Conservation (phyloP, 345 rosid species). For the Turritis glabra region DNA sequence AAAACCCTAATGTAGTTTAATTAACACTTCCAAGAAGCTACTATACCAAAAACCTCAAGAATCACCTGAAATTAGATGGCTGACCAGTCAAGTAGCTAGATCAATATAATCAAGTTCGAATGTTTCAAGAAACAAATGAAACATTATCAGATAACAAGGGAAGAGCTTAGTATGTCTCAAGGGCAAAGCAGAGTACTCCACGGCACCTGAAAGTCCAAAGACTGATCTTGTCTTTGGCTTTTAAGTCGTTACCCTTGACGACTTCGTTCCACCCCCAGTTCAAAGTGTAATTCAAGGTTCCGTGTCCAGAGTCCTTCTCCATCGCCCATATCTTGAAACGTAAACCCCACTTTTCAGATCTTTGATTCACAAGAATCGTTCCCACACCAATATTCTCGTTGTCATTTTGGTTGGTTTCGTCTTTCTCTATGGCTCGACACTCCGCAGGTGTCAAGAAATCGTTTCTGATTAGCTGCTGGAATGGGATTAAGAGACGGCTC, state of each 20-base stretch:
- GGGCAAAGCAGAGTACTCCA: not conserved
- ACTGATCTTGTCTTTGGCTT: not conserved
- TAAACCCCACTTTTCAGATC: not conserved
- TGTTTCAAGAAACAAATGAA: too few species aligned
- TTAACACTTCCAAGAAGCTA: not conserved
- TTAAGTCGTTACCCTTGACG: not conserved
- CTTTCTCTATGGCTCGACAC: not conserved
- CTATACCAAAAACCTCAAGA: not conserved
- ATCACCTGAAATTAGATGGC: too few species aligned
- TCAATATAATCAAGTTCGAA: too few species aligned
- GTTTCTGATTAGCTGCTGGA: not conserved
- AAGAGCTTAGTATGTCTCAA: too few species aligned
- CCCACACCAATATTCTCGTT: not conserved
- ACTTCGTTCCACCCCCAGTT: not conserved
- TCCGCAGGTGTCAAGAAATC: not conserved
- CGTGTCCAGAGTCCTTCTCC: not conserved
- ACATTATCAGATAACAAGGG: too few species aligned
- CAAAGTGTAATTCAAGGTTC: not conserved
- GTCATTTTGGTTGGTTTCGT: not conserved
- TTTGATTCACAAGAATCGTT: not conserved
- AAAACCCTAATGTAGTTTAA: too few species aligned
- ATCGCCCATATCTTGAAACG: not conserved
- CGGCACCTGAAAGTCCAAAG: constrained; percentile 1
- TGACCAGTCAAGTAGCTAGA: too few species aligned
- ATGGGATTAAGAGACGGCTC: constrained; percentile 18